A percentile compares a stretch with the other conserved stretches of the same genome.
Conservation (phyloP, 495 filamentous ascomycete genomes). For the Bathelium albidoporum region DNA sequence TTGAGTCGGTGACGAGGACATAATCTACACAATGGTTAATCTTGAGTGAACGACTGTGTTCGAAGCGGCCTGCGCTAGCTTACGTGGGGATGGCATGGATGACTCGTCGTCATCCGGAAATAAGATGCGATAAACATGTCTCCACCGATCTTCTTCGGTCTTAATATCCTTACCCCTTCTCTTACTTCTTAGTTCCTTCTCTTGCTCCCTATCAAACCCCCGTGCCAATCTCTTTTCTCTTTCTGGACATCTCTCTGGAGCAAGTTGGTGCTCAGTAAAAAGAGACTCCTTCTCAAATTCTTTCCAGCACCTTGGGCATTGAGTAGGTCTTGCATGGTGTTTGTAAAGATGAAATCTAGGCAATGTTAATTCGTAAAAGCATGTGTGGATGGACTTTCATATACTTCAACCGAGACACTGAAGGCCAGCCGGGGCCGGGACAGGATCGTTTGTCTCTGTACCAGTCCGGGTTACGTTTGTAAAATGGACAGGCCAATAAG, state of each 20-base stretch:
- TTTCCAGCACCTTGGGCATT: neutral
- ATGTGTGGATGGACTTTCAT: neutral
- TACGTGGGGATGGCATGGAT: neutral
- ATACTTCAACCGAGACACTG: neutral
- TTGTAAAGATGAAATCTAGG: neutral
- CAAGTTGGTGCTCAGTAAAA: neutral
- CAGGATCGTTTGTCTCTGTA: neutral
- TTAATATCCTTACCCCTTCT: neutral
- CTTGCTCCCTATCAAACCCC: neutral
- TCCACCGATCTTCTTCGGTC: neutral
- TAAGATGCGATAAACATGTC: neutral
- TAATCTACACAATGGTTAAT: neutral
- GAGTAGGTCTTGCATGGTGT: neutral
- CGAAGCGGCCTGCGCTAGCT: neutral
- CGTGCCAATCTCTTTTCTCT: neutral
- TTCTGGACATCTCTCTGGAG: neutral
- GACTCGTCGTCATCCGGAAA: neutral
- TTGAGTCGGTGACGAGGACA: neutral
- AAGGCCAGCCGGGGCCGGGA: neutral
- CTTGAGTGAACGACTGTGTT: neutral
- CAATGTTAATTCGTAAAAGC: neutral
- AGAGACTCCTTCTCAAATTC: neutral
- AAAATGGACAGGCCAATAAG: neutral
- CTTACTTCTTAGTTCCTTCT: neutral
- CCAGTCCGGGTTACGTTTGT: neutral